phyloP scores from a whole-genome alignment of 345 rosid species.

The Hypericum androsaemum region DNA sequence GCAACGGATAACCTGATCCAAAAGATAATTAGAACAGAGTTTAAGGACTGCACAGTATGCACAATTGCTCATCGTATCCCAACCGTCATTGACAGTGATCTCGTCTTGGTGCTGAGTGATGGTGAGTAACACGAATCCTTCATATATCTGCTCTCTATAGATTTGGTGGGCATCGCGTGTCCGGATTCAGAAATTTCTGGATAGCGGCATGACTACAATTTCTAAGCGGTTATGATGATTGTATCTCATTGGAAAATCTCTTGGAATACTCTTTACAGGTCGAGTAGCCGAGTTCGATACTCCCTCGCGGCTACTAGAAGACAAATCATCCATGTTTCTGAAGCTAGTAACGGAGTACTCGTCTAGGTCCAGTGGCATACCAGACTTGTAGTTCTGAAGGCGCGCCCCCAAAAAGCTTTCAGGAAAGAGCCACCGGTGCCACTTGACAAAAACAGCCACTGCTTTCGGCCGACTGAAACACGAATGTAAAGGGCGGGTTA shows the following conservation, averaged over 20 bases:
- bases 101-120: constrained; percentile 90
- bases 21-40: constrained; percentile 87
- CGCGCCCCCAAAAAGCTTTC: constrained; percentile 17
- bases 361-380: constrained; percentile 84
- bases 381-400: constrained; percentile 49
- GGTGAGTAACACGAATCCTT: constrained; percentile 32
- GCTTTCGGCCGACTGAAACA: constrained; percentile 13
- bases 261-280: constrained; percentile 37
- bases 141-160: too few species aligned
- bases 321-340: constrained; percentile 85
- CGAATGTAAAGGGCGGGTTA: background rate
- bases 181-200: too few species aligned
- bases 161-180: too few species aligned
- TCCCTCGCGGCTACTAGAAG: constrained; percentile 69
- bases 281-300: constrained; percentile 89
- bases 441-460: constrained; percentile 6
- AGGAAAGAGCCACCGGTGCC: constrained; percentile 11
- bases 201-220: too few species aligned
- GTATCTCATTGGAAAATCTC: background rate
- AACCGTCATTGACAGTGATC: constrained; percentile 93
- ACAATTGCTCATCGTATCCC: constrained; percentile 99
- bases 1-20: constrained; percentile 97
- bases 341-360: constrained; percentile 90
- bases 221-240: too few species aligned
- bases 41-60: constrained; percentile 84